Evolutionary conservation across 768 basidiomycete genomes (phyloP).

Genomic region (Boletellus ananas): DNA sequence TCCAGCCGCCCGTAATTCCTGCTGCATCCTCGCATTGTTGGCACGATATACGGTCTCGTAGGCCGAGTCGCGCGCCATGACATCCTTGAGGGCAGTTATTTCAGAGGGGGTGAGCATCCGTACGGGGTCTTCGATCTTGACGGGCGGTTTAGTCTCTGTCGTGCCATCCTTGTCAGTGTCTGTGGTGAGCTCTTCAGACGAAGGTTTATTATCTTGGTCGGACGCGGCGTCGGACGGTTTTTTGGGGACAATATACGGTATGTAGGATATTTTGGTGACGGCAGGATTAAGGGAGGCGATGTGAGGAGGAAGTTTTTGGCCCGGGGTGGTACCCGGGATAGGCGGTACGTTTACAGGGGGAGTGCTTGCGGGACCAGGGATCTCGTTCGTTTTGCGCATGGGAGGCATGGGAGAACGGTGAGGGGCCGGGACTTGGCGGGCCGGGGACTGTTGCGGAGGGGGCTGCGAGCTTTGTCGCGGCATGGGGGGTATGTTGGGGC

Average conservation of each 20-base stretch:
- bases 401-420: constrained; percentile 23
- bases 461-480: constrained; percentile 25
- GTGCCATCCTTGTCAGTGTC: constrained; percentile 19
- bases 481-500: constrained; percentile 17
- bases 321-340: constrained; percentile 26
- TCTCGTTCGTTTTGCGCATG: constrained; percentile 21
- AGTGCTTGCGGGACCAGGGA: constrained; percentile 6
- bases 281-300: constrained; percentile 31
- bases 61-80: constrained; percentile 36
- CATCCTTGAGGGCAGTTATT: constrained; percentile 30
- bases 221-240: constrained; percentile 18
- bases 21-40: constrained; percentile 50
- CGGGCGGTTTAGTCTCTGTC: constrained; percentile 11
- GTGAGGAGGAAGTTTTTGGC: constrained; percentile 32
- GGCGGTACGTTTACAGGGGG: constrained; percentile 19
- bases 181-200: not conserved
- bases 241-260: constrained; percentile 20
- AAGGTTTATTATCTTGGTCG: constrained; percentile 26
- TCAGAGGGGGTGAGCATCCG: constrained; percentile 30
- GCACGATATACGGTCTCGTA: constrained; percentile 48
- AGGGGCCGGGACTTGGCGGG: constrained; percentile 13
- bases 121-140: constrained; percentile 24
- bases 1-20: constrained; percentile 45
- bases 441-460: constrained; percentile 27
- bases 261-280: constrained; percentile 29